Base-by-base conservation (phyloP, 108 stramenopile genomes). In the Bacterosira constricta region DNA sequence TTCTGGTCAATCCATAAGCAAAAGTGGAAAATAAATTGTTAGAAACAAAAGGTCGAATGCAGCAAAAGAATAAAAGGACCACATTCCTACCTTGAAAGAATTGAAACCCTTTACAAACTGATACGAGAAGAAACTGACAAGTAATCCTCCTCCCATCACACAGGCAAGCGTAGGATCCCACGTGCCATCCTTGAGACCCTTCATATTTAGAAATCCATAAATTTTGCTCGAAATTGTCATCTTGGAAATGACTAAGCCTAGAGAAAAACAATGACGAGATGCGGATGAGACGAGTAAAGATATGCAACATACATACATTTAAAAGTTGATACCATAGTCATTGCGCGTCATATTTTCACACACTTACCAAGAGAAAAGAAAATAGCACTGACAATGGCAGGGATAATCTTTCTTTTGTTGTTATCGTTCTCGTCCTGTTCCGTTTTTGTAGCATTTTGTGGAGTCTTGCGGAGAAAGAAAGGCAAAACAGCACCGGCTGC, bases 161-260 rank as follows among this genome's bases (percentile, higher is more conserved):
- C 66, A 63, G n/a, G 78, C 52, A 13, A 97, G 82, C 1, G 93
- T 88, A 3, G 92, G 88, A 77, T 95, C 94, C 82, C 84, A 97
- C 8, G 83, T 79, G 49, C 86, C 88, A 18, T 80, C 66, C 1
- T 42, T 15, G 15, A 86, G 38, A 0, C 79, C 86, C 30, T 69
- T 59, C 11, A 79, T 13, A 65, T 86, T 73, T 39, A 94, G 64
- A 81, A 96, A 96, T 15, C 81, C 88, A 45, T 77, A 50, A 18
- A 96, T 82, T 56, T 90, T 90, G 63, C 79, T 74, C 6, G 80
- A 59, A 9, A 81, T 27, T 15, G 83, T 67, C 96, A 96, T 96
- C 49, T 77, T 75, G 44, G 75, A 63, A 20, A 90, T 49, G 21
- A 81, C 77, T 32, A 96, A 81, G 3, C 96, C 93, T 4, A 60